Evolutionary conservation across 2,329 filamentous ascomycete species (phyloP).

Genomic region (Microthyrium microscopicum): DNA sequence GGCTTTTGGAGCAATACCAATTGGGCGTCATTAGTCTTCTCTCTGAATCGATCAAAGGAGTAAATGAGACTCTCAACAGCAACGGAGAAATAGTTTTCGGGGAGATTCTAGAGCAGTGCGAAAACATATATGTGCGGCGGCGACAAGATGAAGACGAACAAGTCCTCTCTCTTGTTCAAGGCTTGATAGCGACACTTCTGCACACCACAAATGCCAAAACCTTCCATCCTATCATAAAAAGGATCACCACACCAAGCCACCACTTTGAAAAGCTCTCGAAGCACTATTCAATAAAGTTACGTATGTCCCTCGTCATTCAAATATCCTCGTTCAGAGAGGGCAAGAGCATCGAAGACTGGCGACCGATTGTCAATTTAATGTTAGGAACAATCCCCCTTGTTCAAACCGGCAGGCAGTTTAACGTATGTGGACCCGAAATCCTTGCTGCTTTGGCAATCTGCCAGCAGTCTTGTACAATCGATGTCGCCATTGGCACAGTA

Average conservation of each 20-base stretch:
- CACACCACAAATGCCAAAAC: constrained; percentile 65
- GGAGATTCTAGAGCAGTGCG: constrained; percentile 27
- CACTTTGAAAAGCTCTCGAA: constrained; percentile 8
- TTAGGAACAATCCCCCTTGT: constrained; percentile 16
- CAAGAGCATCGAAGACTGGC: constrained; percentile 57
- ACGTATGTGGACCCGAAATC: constrained; percentile 28
- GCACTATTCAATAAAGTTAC: too few species aligned
- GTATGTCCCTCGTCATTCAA: constrained; percentile 55
- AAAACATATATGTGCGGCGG: too few species aligned
- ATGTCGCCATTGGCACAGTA: constrained; percentile 56
- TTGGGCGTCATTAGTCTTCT: constrained; percentile 87
- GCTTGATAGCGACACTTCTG: constrained; percentile 63
- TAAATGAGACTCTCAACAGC: constrained; percentile 41
- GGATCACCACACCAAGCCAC: constrained; percentile 24
- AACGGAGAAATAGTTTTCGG: constrained; percentile 36
- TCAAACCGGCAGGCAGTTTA: constrained; percentile 1
- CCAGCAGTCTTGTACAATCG: constrained; percentile 62
- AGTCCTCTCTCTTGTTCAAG: constrained; percentile 39
- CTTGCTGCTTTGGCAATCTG: constrained; percentile 41
- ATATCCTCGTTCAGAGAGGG: constrained; percentile 70
- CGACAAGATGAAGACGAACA: too few species aligned
- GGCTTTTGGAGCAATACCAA: constrained; percentile 62
- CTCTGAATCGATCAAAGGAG: constrained; percentile 57
- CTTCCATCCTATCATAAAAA: constrained; percentile 50
- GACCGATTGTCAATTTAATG: constrained; percentile 35